These are phyloP conservation scores for Heliamphora pulchella DNA, from an alignment of 179 eudicot genomes.

Conservation along the genomic window DNA sequence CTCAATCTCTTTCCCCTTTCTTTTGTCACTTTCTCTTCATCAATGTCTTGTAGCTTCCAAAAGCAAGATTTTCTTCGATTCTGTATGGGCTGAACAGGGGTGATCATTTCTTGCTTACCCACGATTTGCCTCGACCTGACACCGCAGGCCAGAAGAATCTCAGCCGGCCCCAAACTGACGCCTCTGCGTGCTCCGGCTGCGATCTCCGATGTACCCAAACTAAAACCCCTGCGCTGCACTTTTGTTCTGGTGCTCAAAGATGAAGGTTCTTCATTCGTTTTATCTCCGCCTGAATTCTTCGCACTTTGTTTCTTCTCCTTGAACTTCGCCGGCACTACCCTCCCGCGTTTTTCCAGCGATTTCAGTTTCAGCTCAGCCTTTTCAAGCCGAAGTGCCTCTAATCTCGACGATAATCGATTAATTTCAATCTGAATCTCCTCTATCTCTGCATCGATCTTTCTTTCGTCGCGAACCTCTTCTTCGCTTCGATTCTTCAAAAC, in stretches of 20 bases:
- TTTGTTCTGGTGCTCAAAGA: constrained; percentile 30
- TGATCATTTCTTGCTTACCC: constrained; percentile 38
- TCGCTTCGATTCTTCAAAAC: constrained; percentile 2
- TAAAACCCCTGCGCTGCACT: constrained; percentile 55
- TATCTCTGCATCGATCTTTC: constrained; percentile 59
- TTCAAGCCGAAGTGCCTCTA: constrained; percentile 49
- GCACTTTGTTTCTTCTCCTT: constrained; percentile 47
- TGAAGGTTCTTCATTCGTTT: constrained; percentile 34
- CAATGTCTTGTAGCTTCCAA: constrained; percentile 73
- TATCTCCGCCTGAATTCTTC: constrained; percentile 25
- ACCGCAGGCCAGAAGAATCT: constrained; percentile 32
- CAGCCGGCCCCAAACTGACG: constrained; percentile 63
- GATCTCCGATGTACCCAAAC: constrained; percentile 57
- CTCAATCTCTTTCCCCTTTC: constrained; percentile 54
- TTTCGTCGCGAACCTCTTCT: constrained; percentile 29
- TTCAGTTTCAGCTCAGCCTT: constrained; percentile 47
- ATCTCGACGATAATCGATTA: constrained; percentile 40
- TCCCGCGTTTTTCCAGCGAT: constrained; percentile 28
- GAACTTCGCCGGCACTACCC: constrained; percentile 60
- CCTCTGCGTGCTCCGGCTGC: constrained; percentile 41
- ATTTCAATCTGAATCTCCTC: constrained; percentile 75
- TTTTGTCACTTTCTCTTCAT: constrained; percentile 51
- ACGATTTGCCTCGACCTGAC: constrained; percentile 25
- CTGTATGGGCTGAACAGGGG: constrained; percentile 47
- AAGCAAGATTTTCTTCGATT: constrained; percentile 74